Evolutionary conservation across 2,329 filamentous ascomycete species (phyloP), one percentile per base, ranked within the genome.

Genomic region (Teratosphaeria viscida): DNA sequence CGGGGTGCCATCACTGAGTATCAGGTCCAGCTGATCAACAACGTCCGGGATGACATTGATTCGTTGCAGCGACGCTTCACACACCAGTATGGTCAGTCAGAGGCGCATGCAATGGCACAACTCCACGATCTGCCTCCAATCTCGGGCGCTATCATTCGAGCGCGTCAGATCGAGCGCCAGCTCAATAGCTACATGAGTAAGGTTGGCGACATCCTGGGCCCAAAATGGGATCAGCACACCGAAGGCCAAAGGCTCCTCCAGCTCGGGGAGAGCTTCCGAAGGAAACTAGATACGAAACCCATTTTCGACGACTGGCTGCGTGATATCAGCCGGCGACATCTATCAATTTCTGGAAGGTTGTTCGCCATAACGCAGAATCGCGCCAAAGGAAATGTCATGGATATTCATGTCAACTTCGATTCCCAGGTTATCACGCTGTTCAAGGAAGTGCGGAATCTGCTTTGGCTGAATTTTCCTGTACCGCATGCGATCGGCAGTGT

Each of bases 41-140:
- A 95, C 67, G 94, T 99, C 68, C 97, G 97, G 74, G 87, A 91
- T 70, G 95, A 96, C 70, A 99, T 99, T 67, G 87, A 89, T 52
- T 86, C 87, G 4, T 81, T 99, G 32, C 95, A 99, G 68, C 91
- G 97, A 77, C 88, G 94, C 34, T 99, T 97, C 81, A 99, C 97
- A 77, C 91, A 95, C 72, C 94, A 99, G 72, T 99, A 99, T 74
- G 95, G 92, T 2, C 91, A 97, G 71, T 97, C 95, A 0, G 94
- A 99, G 75, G 91, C 94, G 2, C 92, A 97, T 72, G 91, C 91
- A 3, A 99, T 99, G 95, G 92, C 94, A 2, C 92, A 97, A 74
- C 81, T 99, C 60, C 91, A 92, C 63, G 94, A 99, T 74, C 79
- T 99, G 16, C 94, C 94, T 0, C 94, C 95, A 0, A 92, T 99